A percentile compares a stretch with the other conserved stretches of the same genome.
These are phyloP conservation scores for Aeminium ludgeri DNA, from an alignment of 495 filamentous ascomycete species.

Conservation along the genomic window DNA sequence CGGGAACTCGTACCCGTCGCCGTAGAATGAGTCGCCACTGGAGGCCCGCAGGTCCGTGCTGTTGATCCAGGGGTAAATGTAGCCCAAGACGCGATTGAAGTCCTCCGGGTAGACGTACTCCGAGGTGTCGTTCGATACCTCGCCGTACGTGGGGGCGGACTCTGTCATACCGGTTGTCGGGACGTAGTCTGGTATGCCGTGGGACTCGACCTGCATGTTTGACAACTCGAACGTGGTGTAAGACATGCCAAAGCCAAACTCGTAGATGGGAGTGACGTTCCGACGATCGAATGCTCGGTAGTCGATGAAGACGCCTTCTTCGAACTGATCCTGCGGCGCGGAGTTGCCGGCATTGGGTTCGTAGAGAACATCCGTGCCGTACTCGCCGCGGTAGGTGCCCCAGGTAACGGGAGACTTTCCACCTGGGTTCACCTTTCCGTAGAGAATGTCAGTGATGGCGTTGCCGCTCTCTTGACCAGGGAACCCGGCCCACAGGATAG, in stretches of 20 bases:
- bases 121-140: conserved; percentile 39
- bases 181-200: conserved; percentile 39
- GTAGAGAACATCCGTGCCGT: conserved; percentile 60
- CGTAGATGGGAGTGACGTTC: conserved; percentile 59
- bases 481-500: conserved; percentile 83
- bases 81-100: conserved; percentile 36
- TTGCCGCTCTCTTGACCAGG: conserved; percentile 89
- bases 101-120: conserved; percentile 63
- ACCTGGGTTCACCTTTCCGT: conserved; percentile 71
- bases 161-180: conserved; percentile 50
- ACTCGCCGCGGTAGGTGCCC: conserved; percentile 54
- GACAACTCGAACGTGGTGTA: conserved; percentile 81
- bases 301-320: conserved; percentile 82
- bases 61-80: conserved; percentile 90
- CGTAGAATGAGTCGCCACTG: conserved; percentile 47
- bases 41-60: conserved; percentile 49
- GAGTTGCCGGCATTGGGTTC: conserved; percentile 50
- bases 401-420: conserved; percentile 82
- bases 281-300: conserved; percentile 78
- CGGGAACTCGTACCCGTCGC: conserved; percentile 49
- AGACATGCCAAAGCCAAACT: conserved; percentile 80
- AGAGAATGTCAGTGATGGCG: conserved; percentile 79
- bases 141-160: conserved; percentile 54
- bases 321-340: conserved; percentile 66
- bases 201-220: conserved; percentile 45